Evolutionary conservation across 345 rosid genomes (phyloP).

Genomic region (Linum tenue): DNA sequence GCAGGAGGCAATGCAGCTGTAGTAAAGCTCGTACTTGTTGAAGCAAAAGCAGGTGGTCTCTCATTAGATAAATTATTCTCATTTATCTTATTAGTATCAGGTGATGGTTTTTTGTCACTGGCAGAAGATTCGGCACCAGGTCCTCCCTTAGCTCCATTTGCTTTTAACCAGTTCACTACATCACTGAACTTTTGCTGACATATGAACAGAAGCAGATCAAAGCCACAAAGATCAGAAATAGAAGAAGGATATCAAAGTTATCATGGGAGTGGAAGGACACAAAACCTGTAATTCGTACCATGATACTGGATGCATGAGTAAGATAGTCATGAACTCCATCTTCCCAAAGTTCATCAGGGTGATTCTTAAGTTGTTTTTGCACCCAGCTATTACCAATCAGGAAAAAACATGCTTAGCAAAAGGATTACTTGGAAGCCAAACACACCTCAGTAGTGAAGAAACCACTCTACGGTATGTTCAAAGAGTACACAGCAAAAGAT

Average conservation of each 20-base stretch:
- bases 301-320: constrained; percentile 62
- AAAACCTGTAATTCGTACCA: constrained; percentile 33
- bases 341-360: constrained; percentile 98
- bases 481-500: neutral
- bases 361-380: constrained; percentile 80
- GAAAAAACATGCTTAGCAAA: neutral
- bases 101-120: constrained; percentile 31
- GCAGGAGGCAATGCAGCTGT: constrained; percentile 23
- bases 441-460: too few species aligned
- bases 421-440: neutral
- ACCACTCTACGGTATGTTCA: neutral
- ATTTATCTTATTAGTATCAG: constrained; percentile 33
- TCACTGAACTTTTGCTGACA: constrained; percentile 76
- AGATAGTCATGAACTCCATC: constrained; percentile 76
- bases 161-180: constrained; percentile 82
- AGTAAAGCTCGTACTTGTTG: constrained; percentile 19
- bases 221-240: neutral
- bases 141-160: constrained; percentile 43
- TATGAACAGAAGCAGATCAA: neutral
- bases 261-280: neutral
- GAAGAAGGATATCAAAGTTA: neutral
- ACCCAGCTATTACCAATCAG: constrained; percentile 59
- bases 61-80: constrained; percentile 28
- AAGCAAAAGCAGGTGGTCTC: constrained; percentile 18
- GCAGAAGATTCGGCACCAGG: constrained; percentile 32